phyloP scores from a whole-genome alignment of 345 rosid genomes.

The Alliaria petiolata region DNA sequence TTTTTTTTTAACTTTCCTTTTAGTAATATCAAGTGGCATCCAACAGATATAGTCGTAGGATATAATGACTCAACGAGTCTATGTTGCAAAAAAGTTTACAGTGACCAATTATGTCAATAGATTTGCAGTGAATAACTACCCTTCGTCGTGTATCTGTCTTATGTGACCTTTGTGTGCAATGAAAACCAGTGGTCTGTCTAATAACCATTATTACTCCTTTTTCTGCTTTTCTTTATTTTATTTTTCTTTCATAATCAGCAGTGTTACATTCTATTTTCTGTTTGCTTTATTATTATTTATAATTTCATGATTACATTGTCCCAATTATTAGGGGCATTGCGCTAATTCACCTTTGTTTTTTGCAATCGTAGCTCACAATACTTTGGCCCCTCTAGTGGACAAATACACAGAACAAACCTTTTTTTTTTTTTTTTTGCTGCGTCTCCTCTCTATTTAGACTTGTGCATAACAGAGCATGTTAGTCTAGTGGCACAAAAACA shows the following conservation, averaged over 20 bases:
- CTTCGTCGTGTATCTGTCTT: conserved; percentile 37
- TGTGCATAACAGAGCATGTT: too few species aligned
- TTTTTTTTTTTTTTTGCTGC: too few species aligned
- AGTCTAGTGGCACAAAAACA: conserved; percentile 2
- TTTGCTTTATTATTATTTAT: conserved; percentile 13
- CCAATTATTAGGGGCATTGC: conserved; percentile 51
- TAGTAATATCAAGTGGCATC: conserved; percentile 23
- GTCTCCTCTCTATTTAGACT: not conserved
- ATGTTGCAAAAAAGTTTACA: conserved; percentile 26
- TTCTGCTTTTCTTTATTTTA: not conserved
- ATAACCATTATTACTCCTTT: conserved; percentile 35
- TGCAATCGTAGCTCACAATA: conserved; percentile 19
- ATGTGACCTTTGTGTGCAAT: conserved; percentile 25
- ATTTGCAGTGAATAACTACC: conserved; percentile 34
- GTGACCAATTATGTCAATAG: conserved; percentile 33
- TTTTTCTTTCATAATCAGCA: not conserved
- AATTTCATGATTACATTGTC: conserved; percentile 41
- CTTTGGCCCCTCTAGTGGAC: conserved; percentile 14
- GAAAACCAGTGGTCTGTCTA: too few species aligned
- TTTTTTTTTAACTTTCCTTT: conserved; percentile 12
- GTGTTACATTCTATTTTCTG: conserved; percentile 23
- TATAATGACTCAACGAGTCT: conserved; percentile 30
- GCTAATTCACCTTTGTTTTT: conserved; percentile 32
- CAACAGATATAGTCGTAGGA: conserved; percentile 33
- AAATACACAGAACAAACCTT: too few species aligned